These are phyloP conservation scores for Xanthoparmelia taractica DNA, from an alignment of 495 filamentous ascomycete genomes.

Conservation along the genomic window DNA sequence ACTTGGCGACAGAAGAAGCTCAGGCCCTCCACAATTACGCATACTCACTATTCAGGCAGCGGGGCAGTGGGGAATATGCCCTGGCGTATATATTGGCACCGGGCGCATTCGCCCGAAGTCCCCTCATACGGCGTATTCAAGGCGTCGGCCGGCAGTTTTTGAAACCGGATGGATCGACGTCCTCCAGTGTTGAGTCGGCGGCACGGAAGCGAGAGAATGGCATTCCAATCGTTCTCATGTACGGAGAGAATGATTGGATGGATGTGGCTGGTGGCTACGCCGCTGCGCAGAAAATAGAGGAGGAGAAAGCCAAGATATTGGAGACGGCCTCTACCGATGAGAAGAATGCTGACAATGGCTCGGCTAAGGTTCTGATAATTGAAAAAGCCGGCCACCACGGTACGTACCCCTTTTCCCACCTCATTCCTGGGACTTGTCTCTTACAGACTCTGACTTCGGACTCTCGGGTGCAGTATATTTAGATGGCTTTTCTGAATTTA, in stretches of 20 bases:
- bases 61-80: constrained; percentile 91
- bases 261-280: constrained; percentile 80
- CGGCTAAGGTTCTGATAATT: constrained; percentile 78
- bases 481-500: constrained; percentile 86
- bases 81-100: constrained; percentile 89
- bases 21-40: constrained; percentile 83
- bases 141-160: constrained; percentile 69
- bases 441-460: not conserved
- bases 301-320: constrained; percentile 53
- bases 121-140: constrained; percentile 77
- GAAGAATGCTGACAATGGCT: constrained; percentile 61
- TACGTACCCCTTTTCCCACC: no score
- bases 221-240: constrained; percentile 83
- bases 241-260: constrained; percentile 98
- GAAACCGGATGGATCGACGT: constrained; percentile 26
- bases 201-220: constrained; percentile 55
- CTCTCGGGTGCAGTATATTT: constrained; percentile 53
- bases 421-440: no score
- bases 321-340: constrained; percentile 58
- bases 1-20: constrained; percentile 72
- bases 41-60: constrained; percentile 87
- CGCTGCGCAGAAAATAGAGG: constrained; percentile 69
- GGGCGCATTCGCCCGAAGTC: constrained; percentile 83
- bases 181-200: constrained; percentile 25
- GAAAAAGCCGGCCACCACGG: constrained; percentile 76